Conservation (phyloP, 768 basidiomycete species). For the Serendipita sp. region DNA sequence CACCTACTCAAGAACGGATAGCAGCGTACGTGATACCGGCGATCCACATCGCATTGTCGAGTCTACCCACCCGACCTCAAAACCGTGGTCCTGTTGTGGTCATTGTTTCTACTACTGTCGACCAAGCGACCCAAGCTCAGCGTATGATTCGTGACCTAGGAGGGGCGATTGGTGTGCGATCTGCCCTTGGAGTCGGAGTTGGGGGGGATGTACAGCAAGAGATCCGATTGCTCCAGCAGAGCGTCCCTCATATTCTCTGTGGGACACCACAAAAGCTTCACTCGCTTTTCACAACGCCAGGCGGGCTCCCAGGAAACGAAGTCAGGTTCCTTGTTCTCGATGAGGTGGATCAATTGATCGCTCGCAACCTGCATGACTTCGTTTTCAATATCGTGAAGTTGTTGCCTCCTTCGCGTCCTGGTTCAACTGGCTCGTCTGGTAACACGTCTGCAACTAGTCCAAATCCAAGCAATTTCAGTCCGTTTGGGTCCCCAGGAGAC, state of each 20-base stretch:
- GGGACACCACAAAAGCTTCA: constrained; percentile 95
- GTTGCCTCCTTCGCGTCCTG: constrained; percentile 74
- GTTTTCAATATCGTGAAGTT: constrained; percentile 88
- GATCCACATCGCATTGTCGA: constrained; percentile 62
- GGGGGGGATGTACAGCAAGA: constrained; percentile 58
- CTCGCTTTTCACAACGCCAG: constrained; percentile 69
- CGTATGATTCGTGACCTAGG: constrained; percentile 91
- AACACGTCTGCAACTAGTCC: constrained; percentile 19
- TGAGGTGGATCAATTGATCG: constrained; percentile 96
- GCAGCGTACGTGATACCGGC: constrained; percentile 93
- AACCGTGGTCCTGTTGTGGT: constrained; percentile 74
- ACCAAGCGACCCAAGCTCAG: constrained; percentile 95
- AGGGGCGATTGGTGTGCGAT: constrained; percentile 79
- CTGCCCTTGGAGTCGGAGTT: constrained; percentile 73
- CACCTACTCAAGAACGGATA: constrained; percentile 95
- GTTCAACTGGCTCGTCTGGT: constrained; percentile 29
- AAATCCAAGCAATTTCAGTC: constrained; percentile 11
- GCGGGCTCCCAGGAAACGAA: constrained; percentile 64
- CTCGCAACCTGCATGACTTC: constrained; percentile 88
- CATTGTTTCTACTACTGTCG: constrained; percentile 94
- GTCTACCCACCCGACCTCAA: constrained; percentile 37
- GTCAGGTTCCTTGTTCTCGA: constrained; percentile 91
- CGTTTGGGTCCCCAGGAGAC: constrained; percentile 13
- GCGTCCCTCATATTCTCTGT: constrained; percentile 87
- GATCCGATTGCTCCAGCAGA: constrained; percentile 70